Base-by-base conservation (phyloP, 1,139 yeast species). In the Taiozyma sp. region DNA sequence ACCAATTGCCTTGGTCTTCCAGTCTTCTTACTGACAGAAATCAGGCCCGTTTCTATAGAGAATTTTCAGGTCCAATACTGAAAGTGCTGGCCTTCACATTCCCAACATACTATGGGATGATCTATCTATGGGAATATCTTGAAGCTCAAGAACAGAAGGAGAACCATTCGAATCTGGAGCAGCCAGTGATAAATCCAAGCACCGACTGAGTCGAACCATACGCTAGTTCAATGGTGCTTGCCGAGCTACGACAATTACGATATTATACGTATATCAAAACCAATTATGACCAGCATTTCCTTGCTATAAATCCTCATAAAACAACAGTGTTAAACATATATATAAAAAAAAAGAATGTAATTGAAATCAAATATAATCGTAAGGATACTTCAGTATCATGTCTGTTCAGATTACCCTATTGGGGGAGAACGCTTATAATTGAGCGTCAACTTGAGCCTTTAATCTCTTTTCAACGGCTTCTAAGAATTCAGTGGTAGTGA, bases 401-500 rank as follows among this genome's bases (percentile, higher is more conserved):
- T 32, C 5, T 32, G 19, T 32, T 32, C 19, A n/a, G 16, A 32
- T 32, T 32, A 14, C 16, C 35, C 16, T 4, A 13, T 45, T 13
- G 14, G 41, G 6, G 6, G 41, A 21, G n/a, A 5, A 8, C 26
- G 34, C 24, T 16, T 22, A 45, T n/a, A n/a, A 22, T 43, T 47
- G 34, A 22, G 49, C 47, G 16, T 43, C 44, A 37, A 51, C 28
- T 48, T 51, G 52, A 22, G 37, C 24, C 42, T 44, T 44, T 52
- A 78, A 66, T 63, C 83, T 74, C 54, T 68, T 62, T 54, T 80
- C 81, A 57, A 91, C 97, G 40, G 88, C 89, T 61, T 87, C 93
- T 61, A 91, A 79, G 71, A 89, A 91, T 71, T 88, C 97, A 68
- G 86, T 90, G 52, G 97, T 91, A 52, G 93, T 85, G 44, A 89